Evolutionary conservation across 345 rosid species (phyloP).

Genomic region (Camelina hispida): DNA sequence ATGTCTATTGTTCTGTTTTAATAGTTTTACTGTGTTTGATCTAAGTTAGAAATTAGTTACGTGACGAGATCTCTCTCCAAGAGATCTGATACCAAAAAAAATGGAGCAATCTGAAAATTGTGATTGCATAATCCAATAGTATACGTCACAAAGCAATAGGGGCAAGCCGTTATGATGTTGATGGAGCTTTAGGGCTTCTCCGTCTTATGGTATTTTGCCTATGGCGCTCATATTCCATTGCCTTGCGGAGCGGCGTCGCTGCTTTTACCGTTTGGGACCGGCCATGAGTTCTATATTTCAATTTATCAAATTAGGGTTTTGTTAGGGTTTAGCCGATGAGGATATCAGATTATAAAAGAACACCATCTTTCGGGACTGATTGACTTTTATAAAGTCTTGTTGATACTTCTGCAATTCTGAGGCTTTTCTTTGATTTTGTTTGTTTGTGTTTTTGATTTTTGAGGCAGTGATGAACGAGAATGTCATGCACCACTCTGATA

Average conservation of each 20-base stretch:
- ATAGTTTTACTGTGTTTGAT: background rate
- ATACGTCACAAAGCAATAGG: constrained; percentile 31
- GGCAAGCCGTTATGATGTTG: constrained; percentile 15
- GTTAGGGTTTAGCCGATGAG: constrained; percentile 31
- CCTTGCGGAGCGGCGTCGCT: constrained; percentile 51
- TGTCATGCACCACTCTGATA: constrained; percentile 47
- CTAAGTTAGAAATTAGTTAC: background rate
- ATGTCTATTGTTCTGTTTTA: too few relatives aligned
- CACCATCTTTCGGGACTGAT: constrained; percentile 50
- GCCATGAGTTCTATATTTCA: constrained; percentile 44
- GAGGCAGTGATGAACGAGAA: constrained; percentile 41
- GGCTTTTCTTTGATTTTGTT: constrained; percentile 1
- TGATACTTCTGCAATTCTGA: constrained; percentile 44
- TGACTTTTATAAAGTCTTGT: background rate
- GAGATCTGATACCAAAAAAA: constrained; percentile 9
- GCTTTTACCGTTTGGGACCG: constrained; percentile 49
- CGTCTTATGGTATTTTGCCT: background rate
- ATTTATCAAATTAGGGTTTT: background rate
- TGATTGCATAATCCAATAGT: constrained; percentile 44
- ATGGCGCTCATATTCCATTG: constrained; percentile 46
- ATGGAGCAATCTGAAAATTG: constrained; percentile 38
- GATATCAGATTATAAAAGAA: constrained; percentile 41
- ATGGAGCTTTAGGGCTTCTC: constrained; percentile 42
- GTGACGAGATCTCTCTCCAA: constrained; percentile 43
- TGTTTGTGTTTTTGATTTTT: background rate